Conservation (phyloP, 768 basidiomycete species). For the Russula virescens region DNA sequence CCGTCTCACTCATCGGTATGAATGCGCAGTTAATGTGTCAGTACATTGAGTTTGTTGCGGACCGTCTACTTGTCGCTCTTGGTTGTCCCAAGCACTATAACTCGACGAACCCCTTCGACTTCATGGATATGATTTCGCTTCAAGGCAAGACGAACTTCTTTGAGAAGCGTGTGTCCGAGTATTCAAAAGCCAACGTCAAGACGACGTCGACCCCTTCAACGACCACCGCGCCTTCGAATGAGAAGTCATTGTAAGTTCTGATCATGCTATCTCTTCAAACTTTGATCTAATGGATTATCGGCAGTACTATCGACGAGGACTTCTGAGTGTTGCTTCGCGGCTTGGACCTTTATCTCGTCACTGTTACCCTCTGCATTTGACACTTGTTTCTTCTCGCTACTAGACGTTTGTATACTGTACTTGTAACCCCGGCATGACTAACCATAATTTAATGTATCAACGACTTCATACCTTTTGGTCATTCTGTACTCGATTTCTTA, state of each 20-base stretch:
- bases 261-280: not conserved
- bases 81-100: constrained; percentile 79
- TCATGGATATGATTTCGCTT: constrained; percentile 93
- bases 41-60: constrained; percentile 89
- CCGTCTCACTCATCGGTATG: constrained; percentile 86
- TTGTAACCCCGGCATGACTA: constrained; percentile 15
- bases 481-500: not conserved
- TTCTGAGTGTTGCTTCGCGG: not conserved
- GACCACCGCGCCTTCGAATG: constrained; percentile 8
- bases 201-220: constrained; percentile 12
- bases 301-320: constrained; percentile 22
- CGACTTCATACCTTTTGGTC: not conserved
- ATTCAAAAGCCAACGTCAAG: constrained; percentile 57
- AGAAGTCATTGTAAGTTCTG: constrained; percentile 38
- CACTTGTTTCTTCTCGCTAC: not conserved
- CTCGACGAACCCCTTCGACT: constrained; percentile 79
- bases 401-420: constrained; percentile 21
- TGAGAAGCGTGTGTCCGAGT: constrained; percentile 89
- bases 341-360: not conserved
- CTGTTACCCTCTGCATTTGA: not conserved
- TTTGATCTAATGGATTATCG: not conserved
- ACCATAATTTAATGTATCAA: constrained; percentile 20
- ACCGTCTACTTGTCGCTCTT: constrained; percentile 76
- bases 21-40: constrained; percentile 85
- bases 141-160: constrained; percentile 98